Conservation (phyloP, 257 asterid species). For the Lycium barbarum region DNA sequence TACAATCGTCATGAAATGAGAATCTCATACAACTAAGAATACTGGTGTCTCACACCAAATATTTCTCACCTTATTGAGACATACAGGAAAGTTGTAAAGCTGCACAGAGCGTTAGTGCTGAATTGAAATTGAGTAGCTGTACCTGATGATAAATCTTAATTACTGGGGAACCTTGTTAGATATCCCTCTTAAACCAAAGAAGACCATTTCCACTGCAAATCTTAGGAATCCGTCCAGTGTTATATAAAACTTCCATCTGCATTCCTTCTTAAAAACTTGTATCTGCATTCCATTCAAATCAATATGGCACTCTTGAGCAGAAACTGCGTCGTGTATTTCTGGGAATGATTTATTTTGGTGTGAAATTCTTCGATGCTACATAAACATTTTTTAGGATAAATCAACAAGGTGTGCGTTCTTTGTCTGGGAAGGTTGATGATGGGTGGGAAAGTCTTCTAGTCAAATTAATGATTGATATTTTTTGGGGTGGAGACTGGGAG, state of each 20-base stretch:
- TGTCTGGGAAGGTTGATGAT: constrained; percentile 5
- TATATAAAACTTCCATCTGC: not conserved
- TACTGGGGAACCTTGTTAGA: not conserved
- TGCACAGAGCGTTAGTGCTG: not conserved
- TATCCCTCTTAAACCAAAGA: not conserved
- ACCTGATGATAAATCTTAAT: constrained; percentile 9
- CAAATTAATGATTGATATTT: not conserved
- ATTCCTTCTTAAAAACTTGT: no score
- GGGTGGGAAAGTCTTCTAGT: constrained; percentile 11
- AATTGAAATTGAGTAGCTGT: constrained; percentile 12
- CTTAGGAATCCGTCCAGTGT: not conserved
- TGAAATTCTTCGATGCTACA: not conserved
- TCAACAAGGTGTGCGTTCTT: constrained; percentile 8
- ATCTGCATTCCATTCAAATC: not conserved
- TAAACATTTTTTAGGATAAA: constrained; percentile 3
- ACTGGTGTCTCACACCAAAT: not conserved
- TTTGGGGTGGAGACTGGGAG: not conserved
- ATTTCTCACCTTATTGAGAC: not conserved
- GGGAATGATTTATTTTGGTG: not conserved
- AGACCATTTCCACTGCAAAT: constrained; percentile 3
- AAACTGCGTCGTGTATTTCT: not conserved
- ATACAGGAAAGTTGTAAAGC: not conserved
- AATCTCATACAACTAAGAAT: constrained; percentile 19
- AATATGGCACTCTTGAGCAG: not conserved
- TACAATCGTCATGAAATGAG: constrained; percentile 1